Conservation (phyloP, 257 asterid species). For the Anisodus acutangulus region DNA sequence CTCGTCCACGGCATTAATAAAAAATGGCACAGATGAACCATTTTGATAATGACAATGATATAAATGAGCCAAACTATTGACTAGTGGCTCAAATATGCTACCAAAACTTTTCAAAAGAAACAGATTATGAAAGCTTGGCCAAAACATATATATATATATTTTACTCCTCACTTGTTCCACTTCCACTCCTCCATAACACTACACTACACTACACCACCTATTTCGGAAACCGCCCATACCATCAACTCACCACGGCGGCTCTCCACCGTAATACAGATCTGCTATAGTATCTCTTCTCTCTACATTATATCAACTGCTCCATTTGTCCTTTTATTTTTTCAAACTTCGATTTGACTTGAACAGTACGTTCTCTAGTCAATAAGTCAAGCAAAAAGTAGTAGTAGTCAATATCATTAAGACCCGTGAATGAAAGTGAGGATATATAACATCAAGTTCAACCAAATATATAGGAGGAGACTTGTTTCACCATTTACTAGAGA, state of each 20-base stretch:
- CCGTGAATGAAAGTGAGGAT: neutral
- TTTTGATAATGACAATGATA: no score
- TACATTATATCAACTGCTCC: neutral
- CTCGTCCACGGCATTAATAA: no score
- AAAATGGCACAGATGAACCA: no score
- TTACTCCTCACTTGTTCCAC: neutral
- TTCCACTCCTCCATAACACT: neutral
- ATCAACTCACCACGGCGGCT: no score
- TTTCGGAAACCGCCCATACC: neutral
- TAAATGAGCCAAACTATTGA: no score
- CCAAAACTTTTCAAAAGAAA: no score
- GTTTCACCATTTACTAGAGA: neutral
- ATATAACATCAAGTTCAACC: neutral
- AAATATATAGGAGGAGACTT: neutral
- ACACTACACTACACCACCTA: neutral
- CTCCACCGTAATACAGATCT: neutral
- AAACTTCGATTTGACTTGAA: neutral
- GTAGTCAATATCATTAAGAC: neutral
- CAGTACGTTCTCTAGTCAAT: conserved; percentile 5
- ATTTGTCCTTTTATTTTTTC: neutral
- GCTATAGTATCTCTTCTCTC: neutral
- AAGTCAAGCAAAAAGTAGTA: neutral
- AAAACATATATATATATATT: no score
- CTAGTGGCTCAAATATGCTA: no score
- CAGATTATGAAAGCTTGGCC: no score